These are phyloP conservation scores for Rubroboletus pulcherrimus DNA, from an alignment of 768 basidiomycete species.

Conservation along the genomic window DNA sequence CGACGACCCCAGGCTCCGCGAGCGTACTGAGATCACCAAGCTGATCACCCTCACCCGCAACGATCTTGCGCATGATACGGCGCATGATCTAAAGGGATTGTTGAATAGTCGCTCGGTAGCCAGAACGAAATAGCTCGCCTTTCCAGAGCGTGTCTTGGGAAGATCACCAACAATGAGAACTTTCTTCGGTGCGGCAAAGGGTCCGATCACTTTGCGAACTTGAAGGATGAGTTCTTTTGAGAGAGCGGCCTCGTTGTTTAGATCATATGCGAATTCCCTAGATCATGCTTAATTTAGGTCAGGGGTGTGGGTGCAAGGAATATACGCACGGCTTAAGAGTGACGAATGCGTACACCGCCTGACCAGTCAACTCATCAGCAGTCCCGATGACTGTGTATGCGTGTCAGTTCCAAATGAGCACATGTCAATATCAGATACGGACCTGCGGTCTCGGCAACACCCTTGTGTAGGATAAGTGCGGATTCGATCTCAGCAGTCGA, in stretches of 20 bases:
- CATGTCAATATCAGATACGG: slow-evolving; percentile 7
- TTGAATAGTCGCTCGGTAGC: neutral
- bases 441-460: slow-evolving; percentile 93
- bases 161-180: slow-evolving; percentile 79
- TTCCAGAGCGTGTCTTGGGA: slow-evolving; percentile 93
- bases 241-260: slow-evolving; percentile 63
- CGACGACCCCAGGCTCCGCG: slow-evolving; percentile 84
- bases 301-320: neutral
- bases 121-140: slow-evolving; percentile 40
- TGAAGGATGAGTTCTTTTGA: slow-evolving; percentile 89
- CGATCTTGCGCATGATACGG: slow-evolving; percentile 94
- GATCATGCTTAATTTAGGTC: neutral
- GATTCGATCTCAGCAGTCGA: slow-evolving; percentile 98
- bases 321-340: slow-evolving; percentile 83
- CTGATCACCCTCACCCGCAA: slow-evolving; percentile 90
- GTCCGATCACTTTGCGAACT: slow-evolving; percentile 96
- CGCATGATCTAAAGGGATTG: slow-evolving; percentile 70
- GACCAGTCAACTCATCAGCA: slow-evolving; percentile 84
- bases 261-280: slow-evolving; percentile 79
- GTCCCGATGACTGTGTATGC: slow-evolving; percentile 63
- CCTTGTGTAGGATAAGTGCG: slow-evolving; percentile 89
- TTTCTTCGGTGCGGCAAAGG: slow-evolving; percentile 96
- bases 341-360: slow-evolving; percentile 93
- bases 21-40: slow-evolving; percentile 93
- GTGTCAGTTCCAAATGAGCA: slow-evolving; percentile 5